Conservation (phyloP, 495 filamentous ascomycete species). For the Daldinia bambusicola region DNA sequence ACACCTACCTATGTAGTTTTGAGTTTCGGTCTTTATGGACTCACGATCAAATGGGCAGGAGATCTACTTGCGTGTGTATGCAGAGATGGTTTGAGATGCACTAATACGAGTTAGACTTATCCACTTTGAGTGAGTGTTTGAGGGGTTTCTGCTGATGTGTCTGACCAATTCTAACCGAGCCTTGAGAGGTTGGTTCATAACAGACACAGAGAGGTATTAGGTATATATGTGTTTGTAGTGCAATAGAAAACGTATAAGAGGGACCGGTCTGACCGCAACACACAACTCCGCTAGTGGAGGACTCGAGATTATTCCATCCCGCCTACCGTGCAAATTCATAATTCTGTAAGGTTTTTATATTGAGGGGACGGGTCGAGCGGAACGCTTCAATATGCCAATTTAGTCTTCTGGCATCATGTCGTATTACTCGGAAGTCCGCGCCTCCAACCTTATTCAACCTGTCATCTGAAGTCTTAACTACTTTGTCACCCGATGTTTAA, state of each 20-base stretch:
- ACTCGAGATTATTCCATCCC: neutral
- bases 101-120: neutral
- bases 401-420: conserved; percentile 19
- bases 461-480: conserved; percentile 31
- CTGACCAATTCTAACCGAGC: neutral
- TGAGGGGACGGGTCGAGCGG: conserved; percentile 3
- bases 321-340: neutral
- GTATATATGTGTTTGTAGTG: neutral
- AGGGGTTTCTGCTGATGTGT: neutral
- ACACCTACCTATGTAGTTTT: neutral
- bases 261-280: neutral
- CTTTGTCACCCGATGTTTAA: conserved; percentile 30
- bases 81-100: neutral
- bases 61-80: neutral
- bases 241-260: neutral
- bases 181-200: neutral
- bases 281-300: neutral
- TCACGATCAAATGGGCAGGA: neutral
- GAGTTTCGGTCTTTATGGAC: conserved; percentile 20
- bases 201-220: neutral
- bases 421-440: conserved; percentile 14
- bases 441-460: conserved; percentile 30
- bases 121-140: neutral
- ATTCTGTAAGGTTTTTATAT: conserved; percentile 10
- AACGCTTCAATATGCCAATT: conserved; percentile 25